These are phyloP conservation scores for Leishmania turanica DNA, from an alignment of 208 protist species.

Conservation along the genomic window DNA sequence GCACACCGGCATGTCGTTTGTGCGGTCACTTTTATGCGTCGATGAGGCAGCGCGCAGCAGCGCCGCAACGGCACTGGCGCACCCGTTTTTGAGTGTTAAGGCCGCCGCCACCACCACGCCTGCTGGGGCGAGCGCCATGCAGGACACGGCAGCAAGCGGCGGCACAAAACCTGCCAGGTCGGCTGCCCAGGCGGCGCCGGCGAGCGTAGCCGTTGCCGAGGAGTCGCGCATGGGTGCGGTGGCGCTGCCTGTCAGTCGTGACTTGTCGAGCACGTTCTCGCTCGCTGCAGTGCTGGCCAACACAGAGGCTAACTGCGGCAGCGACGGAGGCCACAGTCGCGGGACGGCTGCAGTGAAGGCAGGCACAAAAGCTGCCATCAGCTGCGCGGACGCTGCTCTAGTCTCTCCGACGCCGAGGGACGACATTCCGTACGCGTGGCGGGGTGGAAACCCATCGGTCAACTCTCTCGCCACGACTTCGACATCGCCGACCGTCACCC, in stretches of 20 bases:
- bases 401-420: too few species aligned
- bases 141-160: not conserved
- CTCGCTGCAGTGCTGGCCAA: constrained; percentile 1
- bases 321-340: too few species aligned
- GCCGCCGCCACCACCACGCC: not conserved
- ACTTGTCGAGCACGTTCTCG: constrained; percentile 3
- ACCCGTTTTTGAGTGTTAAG: constrained; percentile 49
- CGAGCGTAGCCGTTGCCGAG: not conserved
- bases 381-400: not conserved
- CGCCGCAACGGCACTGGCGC: constrained; percentile 47
- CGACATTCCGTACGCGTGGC: not conserved
- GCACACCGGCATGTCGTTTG: constrained; percentile 44
- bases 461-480: not conserved
- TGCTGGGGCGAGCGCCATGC: not conserved
- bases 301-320: not conserved
- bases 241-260: constrained; percentile 1
- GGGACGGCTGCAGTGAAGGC: not conserved
- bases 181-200: not conserved
- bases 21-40: constrained; percentile 54
- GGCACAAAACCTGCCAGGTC: not conserved
- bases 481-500: not conserved
- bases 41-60: constrained; percentile 50
- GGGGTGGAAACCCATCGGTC: not conserved
- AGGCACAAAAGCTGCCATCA: not conserved
- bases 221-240: not conserved